Evolutionary conservation across 176 grass and related monocot species (phyloP).

Genomic region (Musa schizocarpa): DNA sequence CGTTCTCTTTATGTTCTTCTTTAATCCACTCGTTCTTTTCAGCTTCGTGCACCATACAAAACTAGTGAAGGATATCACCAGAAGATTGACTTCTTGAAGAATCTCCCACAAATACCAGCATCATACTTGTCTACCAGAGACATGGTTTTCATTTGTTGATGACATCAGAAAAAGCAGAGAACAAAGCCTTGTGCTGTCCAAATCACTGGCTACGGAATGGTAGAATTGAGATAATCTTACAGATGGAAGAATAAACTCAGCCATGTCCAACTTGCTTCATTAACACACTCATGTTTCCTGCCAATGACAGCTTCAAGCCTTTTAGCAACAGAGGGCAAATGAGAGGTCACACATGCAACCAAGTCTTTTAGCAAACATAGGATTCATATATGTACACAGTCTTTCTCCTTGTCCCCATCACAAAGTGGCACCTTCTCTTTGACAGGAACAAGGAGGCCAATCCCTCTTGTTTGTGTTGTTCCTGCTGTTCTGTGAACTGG

Average conservation of each 20-base stretch:
- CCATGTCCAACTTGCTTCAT: no score
- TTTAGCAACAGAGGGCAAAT: no score
- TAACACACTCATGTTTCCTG: no score
- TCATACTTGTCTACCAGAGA: neutral
- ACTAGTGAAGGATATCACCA: constrained; percentile 5
- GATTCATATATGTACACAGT: neutral
- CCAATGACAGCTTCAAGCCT: no score
- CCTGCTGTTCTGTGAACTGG: neutral
- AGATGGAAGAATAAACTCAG: no score
- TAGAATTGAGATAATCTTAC: no score
- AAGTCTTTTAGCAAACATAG: neutral
- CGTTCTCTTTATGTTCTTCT: neutral
- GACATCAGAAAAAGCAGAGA: neutral
- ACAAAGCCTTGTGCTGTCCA: neutral
- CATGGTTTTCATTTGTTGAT: neutral
- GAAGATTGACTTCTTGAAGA: neutral
- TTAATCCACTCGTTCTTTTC: neutral
- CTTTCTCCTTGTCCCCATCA: no score
- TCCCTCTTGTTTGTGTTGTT: neutral
- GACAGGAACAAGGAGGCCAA: neutral
- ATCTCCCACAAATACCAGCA: neutral
- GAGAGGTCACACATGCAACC: neutral
- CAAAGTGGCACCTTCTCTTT: no score
- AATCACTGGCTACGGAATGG: neutral
- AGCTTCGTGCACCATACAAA: neutral